phyloP scores from a whole-genome alignment of 2,329 filamentous ascomycete genomes.

The Ophiognomonia clavigignenti-juglandacearum region DNA sequence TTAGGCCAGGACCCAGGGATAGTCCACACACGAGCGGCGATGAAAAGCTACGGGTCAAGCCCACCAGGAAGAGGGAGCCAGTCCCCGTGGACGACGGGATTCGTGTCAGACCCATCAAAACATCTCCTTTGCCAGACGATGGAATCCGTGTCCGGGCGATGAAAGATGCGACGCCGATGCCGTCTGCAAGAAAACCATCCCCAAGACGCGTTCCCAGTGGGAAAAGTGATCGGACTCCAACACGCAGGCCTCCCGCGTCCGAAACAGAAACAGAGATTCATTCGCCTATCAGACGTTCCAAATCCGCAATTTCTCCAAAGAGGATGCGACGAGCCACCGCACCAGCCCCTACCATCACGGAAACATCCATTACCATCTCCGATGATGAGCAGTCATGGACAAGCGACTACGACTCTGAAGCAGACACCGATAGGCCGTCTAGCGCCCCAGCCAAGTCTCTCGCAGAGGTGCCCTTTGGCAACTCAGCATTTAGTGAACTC shows the following conservation, averaged over 20 bases:
- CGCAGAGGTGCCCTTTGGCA: slow-evolving; percentile 59
- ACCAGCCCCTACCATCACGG: slow-evolving; percentile 17
- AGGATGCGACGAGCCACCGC: slow-evolving; percentile 7
- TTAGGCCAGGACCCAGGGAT: slow-evolving; percentile 25
- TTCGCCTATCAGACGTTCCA: slow-evolving; percentile 20
- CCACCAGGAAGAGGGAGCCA: slow-evolving; percentile 28
- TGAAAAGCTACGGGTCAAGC: slow-evolving; percentile 33
- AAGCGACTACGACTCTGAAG: slow-evolving; percentile 18
- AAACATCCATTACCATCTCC: slow-evolving; percentile 25
- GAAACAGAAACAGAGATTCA: slow-evolving; percentile 30
- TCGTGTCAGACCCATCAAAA: slow-evolving; percentile 24
- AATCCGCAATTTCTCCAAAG: slow-evolving; percentile 1
- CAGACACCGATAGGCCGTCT: slow-evolving; percentile 32
- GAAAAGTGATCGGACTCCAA: slow-evolving; percentile 17
- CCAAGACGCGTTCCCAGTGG: slow-evolving; percentile 20
- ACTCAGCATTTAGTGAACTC: slow-evolving; percentile 62
- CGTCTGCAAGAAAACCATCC: slow-evolving; percentile 25
- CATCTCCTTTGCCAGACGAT: slow-evolving; percentile 25
- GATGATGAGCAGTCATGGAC: slow-evolving; percentile 27
- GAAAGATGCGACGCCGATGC: slow-evolving; percentile 23
- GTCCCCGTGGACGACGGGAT: slow-evolving; percentile 28
- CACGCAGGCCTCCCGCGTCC: slow-evolving; percentile 26
- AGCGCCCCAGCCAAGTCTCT: slow-evolving; percentile 46
- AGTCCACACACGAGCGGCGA: slow-evolving; percentile 21
- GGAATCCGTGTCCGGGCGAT: slow-evolving; percentile 29